phyloP scores from a whole-genome alignment of 805 yeast genomes.

The Schwanniomyces occidentalis region DNA sequence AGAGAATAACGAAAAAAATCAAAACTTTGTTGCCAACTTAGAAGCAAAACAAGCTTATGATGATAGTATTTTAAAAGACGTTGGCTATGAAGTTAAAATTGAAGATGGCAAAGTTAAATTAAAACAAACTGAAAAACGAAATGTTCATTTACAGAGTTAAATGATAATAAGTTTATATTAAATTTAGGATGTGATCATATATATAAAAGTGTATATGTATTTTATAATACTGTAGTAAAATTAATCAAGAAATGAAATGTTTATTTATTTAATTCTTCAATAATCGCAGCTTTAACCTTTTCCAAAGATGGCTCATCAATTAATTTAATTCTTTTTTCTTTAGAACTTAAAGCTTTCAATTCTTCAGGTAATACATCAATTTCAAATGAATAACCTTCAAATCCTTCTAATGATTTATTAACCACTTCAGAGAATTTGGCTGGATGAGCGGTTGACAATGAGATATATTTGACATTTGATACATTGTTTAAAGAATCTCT shows the following conservation, averaged over 20 bases:
- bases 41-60: constrained; percentile 73
- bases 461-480: constrained; percentile 52
- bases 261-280: constrained; percentile 54
- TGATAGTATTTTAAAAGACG: constrained; percentile 56
- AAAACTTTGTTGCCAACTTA: constrained; percentile 68
- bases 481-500: constrained; percentile 41
- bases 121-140: constrained; percentile 27
- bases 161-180: no score
- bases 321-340: constrained; percentile 72
- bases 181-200: no score
- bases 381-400: constrained; percentile 81
- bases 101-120: constrained; percentile 68
- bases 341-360: constrained; percentile 65
- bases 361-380: constrained; percentile 87
- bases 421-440: constrained; percentile 98
- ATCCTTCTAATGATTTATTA: constrained; percentile 65
- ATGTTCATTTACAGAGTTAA: neutral
- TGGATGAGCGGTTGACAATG: constrained; percentile 97
- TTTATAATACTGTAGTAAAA: no score
- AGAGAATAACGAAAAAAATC: constrained; percentile 66
- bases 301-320: constrained; percentile 73
- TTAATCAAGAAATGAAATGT: neutral
- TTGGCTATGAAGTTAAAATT: constrained; percentile 77
- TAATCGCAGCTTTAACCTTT: constrained; percentile 72
- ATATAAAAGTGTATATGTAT: neutral